These are phyloP conservation scores for Neostapfia colusana DNA, from an alignment of 176 grass and related monocot species.

Conservation along the genomic window DNA sequence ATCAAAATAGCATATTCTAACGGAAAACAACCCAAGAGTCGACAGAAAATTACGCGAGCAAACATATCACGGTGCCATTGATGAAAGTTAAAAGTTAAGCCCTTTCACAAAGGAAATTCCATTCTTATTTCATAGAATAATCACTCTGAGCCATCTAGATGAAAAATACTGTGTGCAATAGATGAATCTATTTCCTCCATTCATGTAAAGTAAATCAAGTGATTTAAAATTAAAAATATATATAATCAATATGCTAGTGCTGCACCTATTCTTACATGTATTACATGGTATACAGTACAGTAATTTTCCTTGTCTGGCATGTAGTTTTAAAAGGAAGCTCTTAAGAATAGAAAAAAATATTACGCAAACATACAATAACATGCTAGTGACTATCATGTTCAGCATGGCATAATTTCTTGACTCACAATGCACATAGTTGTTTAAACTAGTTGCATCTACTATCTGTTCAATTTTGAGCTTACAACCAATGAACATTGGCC, in stretches of 20 bases:
- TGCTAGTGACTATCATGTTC: neutral
- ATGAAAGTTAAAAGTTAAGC: conserved; percentile 12
- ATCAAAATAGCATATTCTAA: neutral
- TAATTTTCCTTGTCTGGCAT: neutral
- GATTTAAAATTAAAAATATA: neutral
- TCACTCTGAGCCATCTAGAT: neutral
- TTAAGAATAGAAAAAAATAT: neutral
- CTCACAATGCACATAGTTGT: neutral
- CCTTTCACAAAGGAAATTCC: neutral
- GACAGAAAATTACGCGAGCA: neutral
- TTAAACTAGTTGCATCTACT: neutral
- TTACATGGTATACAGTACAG: neutral
- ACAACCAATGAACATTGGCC: neutral
- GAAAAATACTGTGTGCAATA: neutral
- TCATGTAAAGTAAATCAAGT: conserved; percentile 7
- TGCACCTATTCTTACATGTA: neutral
- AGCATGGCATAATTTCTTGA: no score
- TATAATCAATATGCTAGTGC: neutral
- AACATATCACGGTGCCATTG: neutral
- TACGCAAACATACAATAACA: neutral
- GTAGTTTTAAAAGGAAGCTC: conserved; percentile 23
- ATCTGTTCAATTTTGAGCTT: neutral
- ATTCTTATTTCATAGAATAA: neutral
- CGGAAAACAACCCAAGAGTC: neutral
- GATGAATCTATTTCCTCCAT: neutral